A percentile compares a stretch with the other conserved stretches of the same genome.
These are phyloP conservation scores for Eucalyptus viminalis DNA, from an alignment of 345 rosid genomes.

Conservation along the genomic window DNA sequence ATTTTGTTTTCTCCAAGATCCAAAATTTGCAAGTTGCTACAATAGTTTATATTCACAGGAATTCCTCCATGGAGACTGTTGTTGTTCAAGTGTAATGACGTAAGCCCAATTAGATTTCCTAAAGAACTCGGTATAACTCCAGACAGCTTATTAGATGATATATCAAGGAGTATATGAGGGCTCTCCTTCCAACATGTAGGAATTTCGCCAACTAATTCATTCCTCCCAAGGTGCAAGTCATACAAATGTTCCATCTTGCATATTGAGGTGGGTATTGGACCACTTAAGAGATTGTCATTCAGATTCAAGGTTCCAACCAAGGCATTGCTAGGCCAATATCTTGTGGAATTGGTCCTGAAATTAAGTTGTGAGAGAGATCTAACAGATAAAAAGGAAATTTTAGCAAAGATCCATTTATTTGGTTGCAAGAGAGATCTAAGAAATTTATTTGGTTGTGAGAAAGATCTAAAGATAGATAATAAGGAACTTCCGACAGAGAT, in stretches of 20 bases:
- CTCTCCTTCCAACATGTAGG: not conserved
- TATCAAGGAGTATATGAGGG: no score
- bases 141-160: not conserved
- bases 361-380: not conserved
- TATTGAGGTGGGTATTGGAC: not conserved
- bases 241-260: rapidly evolving
- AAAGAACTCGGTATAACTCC: not conserved
- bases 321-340: rapidly evolving
- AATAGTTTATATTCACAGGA: not conserved
- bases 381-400: not conserved
- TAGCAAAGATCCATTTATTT: no score
- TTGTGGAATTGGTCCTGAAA: not conserved
- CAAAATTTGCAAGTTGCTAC: rapidly evolving
- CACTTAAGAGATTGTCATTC: not conserved
- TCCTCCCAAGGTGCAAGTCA: not conserved
- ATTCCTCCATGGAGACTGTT: not conserved
- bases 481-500: no score
- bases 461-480: no score
- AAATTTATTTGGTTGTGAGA: no score
- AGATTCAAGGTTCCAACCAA: rapidly evolving
- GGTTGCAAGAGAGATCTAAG: no score
- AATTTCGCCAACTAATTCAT: not conserved
- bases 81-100: not conserved
- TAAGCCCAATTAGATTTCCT: not conserved
- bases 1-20: not conserved